Conservation (phyloP, 257 asterid species). For the Prunella vulgaris region DNA sequence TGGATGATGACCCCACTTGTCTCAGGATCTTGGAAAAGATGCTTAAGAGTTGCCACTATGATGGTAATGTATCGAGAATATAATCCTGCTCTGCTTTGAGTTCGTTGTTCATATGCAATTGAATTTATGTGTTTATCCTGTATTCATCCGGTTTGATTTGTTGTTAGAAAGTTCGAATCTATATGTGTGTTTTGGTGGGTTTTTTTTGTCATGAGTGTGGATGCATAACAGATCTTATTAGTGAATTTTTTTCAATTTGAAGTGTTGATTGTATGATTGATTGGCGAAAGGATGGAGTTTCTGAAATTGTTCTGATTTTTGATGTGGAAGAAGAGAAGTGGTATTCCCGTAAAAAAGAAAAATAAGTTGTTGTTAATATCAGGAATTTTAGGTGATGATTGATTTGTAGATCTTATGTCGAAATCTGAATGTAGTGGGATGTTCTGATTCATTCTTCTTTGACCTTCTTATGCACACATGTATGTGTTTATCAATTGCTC, state of each 20-base stretch:
- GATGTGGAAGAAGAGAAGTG: not conserved
- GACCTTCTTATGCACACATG: too few species aligned
- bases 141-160: not conserved
- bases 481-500: too few species aligned
- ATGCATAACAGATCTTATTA: conserved; percentile 22
- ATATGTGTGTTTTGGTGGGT: not conserved
- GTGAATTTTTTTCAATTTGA: conserved; percentile 2
- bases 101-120: conserved; percentile 6
- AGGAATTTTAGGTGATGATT: conserved; percentile 15
- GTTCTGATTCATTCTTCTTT: not conserved
- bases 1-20: conserved; percentile 90
- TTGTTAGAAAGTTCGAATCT: conserved; percentile 16
- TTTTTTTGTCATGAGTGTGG: not conserved
- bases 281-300: not conserved
- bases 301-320: conserved; percentile 13
- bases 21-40: conserved; percentile 82
- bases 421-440: conserved; percentile 2
- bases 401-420: conserved; percentile 28
- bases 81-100: not conserved
- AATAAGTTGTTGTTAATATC: not conserved
- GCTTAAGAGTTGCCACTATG: conserved; percentile 57
- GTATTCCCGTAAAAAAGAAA: too few species aligned
- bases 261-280: conserved; percentile 17
- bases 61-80: conserved; percentile 22
- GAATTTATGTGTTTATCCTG: not conserved